phyloP scores from a whole-genome alignment of 1,284 basidiomycete species.

The Amylostereum areolatum region DNA sequence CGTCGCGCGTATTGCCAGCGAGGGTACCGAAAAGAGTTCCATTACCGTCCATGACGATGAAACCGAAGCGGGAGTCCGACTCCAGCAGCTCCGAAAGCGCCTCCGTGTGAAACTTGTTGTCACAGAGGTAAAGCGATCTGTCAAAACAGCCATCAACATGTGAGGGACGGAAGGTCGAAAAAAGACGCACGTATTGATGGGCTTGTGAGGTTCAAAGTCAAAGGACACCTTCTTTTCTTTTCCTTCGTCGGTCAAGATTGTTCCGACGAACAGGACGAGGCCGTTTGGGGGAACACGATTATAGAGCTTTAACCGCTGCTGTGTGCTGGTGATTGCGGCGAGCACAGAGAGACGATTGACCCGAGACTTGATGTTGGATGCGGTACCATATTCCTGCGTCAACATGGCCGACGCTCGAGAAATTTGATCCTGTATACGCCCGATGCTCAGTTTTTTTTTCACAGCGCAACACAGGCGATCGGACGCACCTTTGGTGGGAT shows the following conservation, averaged over 20 bases:
- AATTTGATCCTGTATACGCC: constrained; percentile 75
- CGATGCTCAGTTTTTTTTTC: not conserved
- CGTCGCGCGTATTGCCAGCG: constrained; percentile 94
- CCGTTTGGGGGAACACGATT: constrained; percentile 95
- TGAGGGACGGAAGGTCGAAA: not conserved
- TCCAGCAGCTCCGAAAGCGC: constrained; percentile 95
- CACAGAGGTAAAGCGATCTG: constrained; percentile 96
- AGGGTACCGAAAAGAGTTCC: constrained; percentile 95
- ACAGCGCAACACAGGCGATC: not conserved
- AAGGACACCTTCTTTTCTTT: constrained; percentile 99
- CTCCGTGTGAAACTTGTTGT: constrained; percentile 99
- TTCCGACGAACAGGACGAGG: constrained; percentile 95
- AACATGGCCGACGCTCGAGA: constrained; percentile 93
- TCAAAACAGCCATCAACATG: constrained; percentile 3
- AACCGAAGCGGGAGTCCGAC: constrained; percentile 96
- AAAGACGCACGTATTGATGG: constrained; percentile 88
- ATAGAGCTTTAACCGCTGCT: constrained; percentile 96
- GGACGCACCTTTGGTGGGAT: constrained; percentile 81
- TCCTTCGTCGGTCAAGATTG: constrained; percentile 95
- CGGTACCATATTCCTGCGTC: constrained; percentile 96
- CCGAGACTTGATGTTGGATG: constrained; percentile 99
- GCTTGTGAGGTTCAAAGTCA: constrained; percentile 96
- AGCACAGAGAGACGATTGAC: constrained; percentile 98
- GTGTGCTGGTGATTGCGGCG: constrained; percentile 98
- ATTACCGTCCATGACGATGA: constrained; percentile 99